Conservation (phyloP, 148 eudicot species). For the Spergularia marina region DNA sequence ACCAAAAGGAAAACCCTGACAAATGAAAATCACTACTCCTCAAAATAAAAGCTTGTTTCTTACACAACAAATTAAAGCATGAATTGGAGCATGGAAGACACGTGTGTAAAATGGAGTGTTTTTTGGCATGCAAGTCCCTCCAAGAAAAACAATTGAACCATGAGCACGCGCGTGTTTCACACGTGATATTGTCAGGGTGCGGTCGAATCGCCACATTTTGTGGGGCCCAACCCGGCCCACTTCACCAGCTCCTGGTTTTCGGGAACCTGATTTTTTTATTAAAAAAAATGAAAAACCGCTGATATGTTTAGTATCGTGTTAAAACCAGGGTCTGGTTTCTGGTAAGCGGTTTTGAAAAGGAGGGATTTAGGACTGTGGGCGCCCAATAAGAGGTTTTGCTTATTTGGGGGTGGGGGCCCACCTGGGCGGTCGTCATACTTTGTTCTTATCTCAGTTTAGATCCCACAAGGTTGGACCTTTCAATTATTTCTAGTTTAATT, state of each 20-base stretch:
- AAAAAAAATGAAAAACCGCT: background rate
- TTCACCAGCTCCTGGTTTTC: slow-evolving; percentile 29
- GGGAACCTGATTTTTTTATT: slow-evolving; percentile 8
- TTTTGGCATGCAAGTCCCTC: slow-evolving; percentile 21
- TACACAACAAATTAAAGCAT: too few species aligned
- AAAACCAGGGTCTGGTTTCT: slow-evolving; percentile 34
- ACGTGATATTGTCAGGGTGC: slow-evolving; percentile 28
- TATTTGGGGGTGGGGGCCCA: slow-evolving; percentile 15
- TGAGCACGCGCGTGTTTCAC: slow-evolving; percentile 22
- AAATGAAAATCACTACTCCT: background rate
- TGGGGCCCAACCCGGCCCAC: background rate
- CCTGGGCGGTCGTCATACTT: slow-evolving; percentile 22
- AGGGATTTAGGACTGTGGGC: slow-evolving; percentile 23
- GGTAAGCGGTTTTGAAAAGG: background rate
- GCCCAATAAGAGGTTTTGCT: slow-evolving; percentile 18
- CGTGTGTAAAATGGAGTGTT: slow-evolving; percentile 14
- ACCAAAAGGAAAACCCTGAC: background rate
- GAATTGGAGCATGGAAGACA: slow-evolving; percentile 24
- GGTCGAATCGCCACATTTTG: slow-evolving; percentile 33
- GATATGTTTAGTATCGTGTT: background rate
- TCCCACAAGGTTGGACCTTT: slow-evolving; percentile 41
- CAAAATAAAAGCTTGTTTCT: too few species aligned
- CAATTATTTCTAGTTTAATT: background rate
- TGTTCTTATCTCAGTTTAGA: slow-evolving; percentile 25
- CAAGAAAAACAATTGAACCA: background rate